Percentiles rank a stretch among this genome's conserved stretches.
Evolutionary conservation across 1,284 basidiomycete genomes (phyloP).

Genomic region (Kalmanozyma brasiliensis): DNA sequence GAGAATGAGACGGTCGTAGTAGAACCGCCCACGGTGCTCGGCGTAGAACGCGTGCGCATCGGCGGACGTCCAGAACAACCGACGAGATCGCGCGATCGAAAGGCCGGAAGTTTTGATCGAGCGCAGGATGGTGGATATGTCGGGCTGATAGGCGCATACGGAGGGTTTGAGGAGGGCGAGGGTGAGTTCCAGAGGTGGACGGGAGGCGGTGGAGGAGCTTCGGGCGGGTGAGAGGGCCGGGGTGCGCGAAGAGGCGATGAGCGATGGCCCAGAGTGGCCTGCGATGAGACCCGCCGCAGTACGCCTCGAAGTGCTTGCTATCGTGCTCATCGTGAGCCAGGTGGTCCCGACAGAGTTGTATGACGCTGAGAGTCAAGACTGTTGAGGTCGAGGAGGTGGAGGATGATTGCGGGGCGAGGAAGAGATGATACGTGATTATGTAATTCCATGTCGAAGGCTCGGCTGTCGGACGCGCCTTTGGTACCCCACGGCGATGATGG

Average conservation of each 20-base stretch:
- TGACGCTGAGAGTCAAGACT: too few species aligned
- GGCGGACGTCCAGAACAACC: conserved; percentile 55
- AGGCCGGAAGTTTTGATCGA: conserved; percentile 49
- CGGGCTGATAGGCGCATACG: conserved; percentile 58
- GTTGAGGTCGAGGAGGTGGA: conserved; percentile 7
- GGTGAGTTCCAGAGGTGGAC: conserved; percentile 45
- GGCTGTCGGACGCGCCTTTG: conserved; percentile 30
- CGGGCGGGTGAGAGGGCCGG: neutral
- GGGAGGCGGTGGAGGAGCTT: neutral
- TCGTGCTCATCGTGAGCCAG: too few species aligned
- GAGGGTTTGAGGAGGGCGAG: conserved; percentile 65
- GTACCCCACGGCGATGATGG: conserved; percentile 1
- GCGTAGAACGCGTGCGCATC: conserved; percentile 64
- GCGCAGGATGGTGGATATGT: conserved; percentile 53
- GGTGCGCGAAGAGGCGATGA: too few species aligned
- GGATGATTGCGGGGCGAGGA: neutral
- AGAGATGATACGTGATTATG: conserved; percentile 8
- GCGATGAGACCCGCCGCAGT: too few species aligned
- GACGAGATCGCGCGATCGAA: conserved; percentile 44
- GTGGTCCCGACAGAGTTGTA: too few species aligned
- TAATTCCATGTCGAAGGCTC: conserved; percentile 12
- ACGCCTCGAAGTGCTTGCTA: conserved; percentile 2
- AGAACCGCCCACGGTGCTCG: conserved; percentile 64
- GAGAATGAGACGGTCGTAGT: conserved; percentile 61
- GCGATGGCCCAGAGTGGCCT: too few species aligned